Evolutionary conservation across 805 yeast genomes (phyloP).

Genomic region (Wilhelminamyces savonicus): DNA sequence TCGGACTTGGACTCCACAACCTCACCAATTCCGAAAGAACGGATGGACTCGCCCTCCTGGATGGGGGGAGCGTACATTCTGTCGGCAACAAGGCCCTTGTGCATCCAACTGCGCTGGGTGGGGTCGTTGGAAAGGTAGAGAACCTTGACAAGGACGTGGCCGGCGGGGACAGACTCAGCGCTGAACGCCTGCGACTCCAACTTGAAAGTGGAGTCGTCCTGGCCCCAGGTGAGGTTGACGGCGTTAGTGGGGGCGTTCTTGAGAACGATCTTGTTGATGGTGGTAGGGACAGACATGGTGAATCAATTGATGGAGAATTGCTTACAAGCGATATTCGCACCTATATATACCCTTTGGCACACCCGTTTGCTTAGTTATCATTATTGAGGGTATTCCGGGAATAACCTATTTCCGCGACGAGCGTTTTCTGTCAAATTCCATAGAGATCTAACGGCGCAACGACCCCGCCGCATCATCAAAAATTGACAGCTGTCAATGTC

Average conservation of each 20-base stretch:
- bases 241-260: constrained; percentile 14
- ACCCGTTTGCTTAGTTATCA: no score
- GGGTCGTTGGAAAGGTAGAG: constrained; percentile 53
- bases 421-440: no score
- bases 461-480: no score
- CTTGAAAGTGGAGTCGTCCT: constrained; percentile 26
- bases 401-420: no score
- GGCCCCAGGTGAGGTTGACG: constrained; percentile 15
- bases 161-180: constrained; percentile 17
- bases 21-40: constrained; percentile 41
- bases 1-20: constrained; percentile 41
- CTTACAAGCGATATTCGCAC: no score
- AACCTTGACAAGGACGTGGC: constrained; percentile 40
- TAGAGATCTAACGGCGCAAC: no score
- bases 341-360: no score
- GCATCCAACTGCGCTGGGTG: constrained; percentile 55
- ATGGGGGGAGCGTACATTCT: constrained; percentile 32
- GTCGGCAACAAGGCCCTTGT: constrained; percentile 22
- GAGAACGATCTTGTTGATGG: constrained; percentile 12
- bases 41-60: constrained; percentile 39
- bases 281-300: constrained; percentile 8
- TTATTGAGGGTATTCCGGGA: no score
- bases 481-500: no score
- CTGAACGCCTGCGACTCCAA: constrained; percentile 6
- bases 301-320: no score